Evolutionary conservation across 2,329 filamentous ascomycete species (phyloP).

Genomic region (Xylaria sp.): DNA sequence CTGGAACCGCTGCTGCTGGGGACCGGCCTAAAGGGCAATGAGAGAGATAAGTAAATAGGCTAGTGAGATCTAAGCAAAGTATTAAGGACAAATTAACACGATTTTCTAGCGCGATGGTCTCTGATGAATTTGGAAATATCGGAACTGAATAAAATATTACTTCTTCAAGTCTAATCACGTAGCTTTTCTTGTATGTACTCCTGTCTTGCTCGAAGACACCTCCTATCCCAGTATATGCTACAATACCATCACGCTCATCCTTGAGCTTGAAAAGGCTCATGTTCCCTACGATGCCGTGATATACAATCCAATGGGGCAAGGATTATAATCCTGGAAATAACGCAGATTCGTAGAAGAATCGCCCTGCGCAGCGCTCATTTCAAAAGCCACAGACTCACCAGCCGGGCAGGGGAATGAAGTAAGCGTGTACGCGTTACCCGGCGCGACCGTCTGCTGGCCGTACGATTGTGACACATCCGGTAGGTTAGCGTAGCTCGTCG

Average conservation of each 20-base stretch:
- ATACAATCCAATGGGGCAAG: constrained; percentile 56
- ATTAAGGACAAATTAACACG: no score
- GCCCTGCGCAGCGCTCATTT: constrained; percentile 56
- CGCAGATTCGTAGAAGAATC: constrained; percentile 61
- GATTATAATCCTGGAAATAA: constrained; percentile 74
- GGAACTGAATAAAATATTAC: no score
- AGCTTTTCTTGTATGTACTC: no score
- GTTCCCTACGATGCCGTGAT: constrained; percentile 48
- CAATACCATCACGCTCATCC: no score
- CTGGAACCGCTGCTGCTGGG: no score
- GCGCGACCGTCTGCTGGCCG: constrained; percentile 57
- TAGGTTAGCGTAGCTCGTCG: constrained; percentile 66
- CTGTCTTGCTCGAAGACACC: not conserved
- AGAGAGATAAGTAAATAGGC: no score
- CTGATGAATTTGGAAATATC: no score
- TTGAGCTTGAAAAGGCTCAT: not conserved
- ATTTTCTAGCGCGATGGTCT: no score
- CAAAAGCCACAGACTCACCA: constrained; percentile 62
- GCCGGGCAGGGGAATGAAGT: constrained; percentile 65
- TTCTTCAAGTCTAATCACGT: no score
- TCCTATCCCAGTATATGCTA: no score
- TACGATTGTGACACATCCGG: constrained; percentile 59
- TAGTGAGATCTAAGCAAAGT: no score
- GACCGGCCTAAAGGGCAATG: no score
- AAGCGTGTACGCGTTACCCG: constrained; percentile 66